Percentiles rank a stretch among this genome's conserved stretches.
phyloP scores from a whole-genome alignment of 345 rosid species.

The Boechera retrofracta region DNA sequence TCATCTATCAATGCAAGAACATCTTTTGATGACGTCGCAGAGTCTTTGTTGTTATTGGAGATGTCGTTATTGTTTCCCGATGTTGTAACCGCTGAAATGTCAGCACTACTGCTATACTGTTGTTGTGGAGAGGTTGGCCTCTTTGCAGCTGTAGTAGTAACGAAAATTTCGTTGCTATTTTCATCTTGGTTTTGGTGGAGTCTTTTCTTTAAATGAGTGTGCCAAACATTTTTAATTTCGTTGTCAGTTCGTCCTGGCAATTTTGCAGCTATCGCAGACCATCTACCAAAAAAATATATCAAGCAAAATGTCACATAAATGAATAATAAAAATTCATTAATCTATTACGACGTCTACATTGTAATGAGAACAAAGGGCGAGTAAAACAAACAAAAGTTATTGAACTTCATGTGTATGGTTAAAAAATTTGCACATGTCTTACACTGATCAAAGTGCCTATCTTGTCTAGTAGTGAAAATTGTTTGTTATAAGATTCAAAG shows the following conservation, averaged over 20 bases:
- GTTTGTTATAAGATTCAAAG: neutral
- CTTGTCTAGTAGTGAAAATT: slow-evolving; percentile 35
- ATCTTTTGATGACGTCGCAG: slow-evolving; percentile 30
- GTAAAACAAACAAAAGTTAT: slow-evolving; percentile 29
- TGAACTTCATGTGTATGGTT: slow-evolving; percentile 18
- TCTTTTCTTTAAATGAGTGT: slow-evolving; percentile 53
- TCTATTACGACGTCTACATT: neutral
- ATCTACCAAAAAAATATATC: slow-evolving; percentile 37
- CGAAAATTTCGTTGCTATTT: neutral
- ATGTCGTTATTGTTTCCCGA: slow-evolving; percentile 30
- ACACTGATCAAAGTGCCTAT: slow-evolving; percentile 43
- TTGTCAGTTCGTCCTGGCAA: slow-evolving; percentile 63
- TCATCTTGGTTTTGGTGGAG: slow-evolving; percentile 33
- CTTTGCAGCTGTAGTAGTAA: neutral
- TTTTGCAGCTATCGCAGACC: slow-evolving; percentile 60
- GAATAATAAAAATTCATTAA: neutral
- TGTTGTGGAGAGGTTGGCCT: slow-evolving; percentile 37
- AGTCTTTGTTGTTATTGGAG: slow-evolving; percentile 38
- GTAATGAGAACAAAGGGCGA: slow-evolving; percentile 13
- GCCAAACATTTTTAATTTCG: slow-evolving; percentile 59
- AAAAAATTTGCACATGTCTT: slow-evolving; percentile 34
- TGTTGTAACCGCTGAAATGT: slow-evolving; percentile 40
- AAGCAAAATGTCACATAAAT: slow-evolving; percentile 10
- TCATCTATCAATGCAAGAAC: slow-evolving; percentile 40
- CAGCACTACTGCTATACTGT: slow-evolving; percentile 35